A percentile compares a stretch with the other conserved stretches of the same genome.
These are phyloP conservation scores for Erodium maritimum DNA, from an alignment of 345 rosid species.

Conservation along the genomic window DNA sequence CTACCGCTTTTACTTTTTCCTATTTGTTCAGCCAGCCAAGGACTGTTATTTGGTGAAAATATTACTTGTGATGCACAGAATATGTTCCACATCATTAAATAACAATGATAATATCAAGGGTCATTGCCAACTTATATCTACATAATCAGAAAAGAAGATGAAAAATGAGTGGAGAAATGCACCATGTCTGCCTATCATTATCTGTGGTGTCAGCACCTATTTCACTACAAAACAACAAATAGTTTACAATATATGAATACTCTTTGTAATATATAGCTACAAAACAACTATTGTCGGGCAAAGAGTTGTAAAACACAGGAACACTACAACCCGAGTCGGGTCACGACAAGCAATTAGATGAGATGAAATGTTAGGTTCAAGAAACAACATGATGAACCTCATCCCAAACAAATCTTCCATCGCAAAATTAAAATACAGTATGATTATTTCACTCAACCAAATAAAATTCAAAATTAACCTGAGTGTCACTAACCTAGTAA, in stretches of 20 bases:
- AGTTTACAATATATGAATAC: neutral
- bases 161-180: neutral
- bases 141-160: neutral
- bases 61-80: neutral
- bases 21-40: neutral
- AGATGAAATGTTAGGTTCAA: neutral
- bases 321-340: neutral
- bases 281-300: neutral
- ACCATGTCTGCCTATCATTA: conserved; percentile 95
- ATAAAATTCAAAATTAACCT: neutral
- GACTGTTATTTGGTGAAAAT: neutral
- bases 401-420: conserved; percentile 82
- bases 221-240: conserved; percentile 40
- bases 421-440: neutral
- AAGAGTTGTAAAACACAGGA: neutral
- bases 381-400: conserved; percentile 28
- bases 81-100: neutral
- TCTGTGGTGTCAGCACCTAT: conserved; percentile 99
- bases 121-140: neutral
- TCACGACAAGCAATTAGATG: neutral
- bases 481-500: conserved; percentile 54
- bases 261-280: no score
- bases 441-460: neutral
- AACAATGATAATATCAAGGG: neutral
- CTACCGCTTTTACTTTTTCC: no score